Evolutionary conservation across 306 rosid genomes (phyloP), one percentile per base, ranked within the genome.

Genomic region (Medicago ruthenica): DNA sequence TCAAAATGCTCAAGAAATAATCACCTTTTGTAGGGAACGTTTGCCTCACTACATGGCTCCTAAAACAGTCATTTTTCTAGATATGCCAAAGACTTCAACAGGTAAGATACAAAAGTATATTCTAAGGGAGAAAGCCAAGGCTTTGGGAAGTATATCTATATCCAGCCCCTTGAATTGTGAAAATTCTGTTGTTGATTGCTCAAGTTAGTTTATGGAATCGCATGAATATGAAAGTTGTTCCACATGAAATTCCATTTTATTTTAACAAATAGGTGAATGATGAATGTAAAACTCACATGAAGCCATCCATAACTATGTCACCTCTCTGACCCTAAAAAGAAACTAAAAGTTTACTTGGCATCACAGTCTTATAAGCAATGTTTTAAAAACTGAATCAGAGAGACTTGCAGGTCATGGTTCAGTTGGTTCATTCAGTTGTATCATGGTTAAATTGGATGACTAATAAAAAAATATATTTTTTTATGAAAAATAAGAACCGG

Each of bases 31-130:
- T 53, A 70, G 88, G 42, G 78, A 82, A 22, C 84, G 45, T 66
- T 71, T 92, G 81, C 93, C 97, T 9, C 96, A 82, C 82, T 90
- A 86, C 75, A 91, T 91, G 98, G 87, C 95, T 73, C 95, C 93
- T 6, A 82, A 84, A 17, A 86, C 89, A 6, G 79, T 94, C 12
- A 67, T 91, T 59, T 91, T 91, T 41, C 55, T 76, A 58, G 90
- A 90, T 21, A 69, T 91, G 20, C 95, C 98, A 12, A 90, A 87
- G 75, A 94, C 91, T 13, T 80, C 98, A 8, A 91, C 97, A 0
- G 97, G 98, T 47, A 94, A 91, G 85, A 76, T 74, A 16, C 96
- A 94, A 41, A 91, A 91, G 83, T 88, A 80, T 79, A 22, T 88
- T 76, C 72, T 94, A 42, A 88, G 94, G 79, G 88, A 88, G 68